Conservation (phyloP, 345 rosid species). For the Eucalyptus marginata region DNA sequence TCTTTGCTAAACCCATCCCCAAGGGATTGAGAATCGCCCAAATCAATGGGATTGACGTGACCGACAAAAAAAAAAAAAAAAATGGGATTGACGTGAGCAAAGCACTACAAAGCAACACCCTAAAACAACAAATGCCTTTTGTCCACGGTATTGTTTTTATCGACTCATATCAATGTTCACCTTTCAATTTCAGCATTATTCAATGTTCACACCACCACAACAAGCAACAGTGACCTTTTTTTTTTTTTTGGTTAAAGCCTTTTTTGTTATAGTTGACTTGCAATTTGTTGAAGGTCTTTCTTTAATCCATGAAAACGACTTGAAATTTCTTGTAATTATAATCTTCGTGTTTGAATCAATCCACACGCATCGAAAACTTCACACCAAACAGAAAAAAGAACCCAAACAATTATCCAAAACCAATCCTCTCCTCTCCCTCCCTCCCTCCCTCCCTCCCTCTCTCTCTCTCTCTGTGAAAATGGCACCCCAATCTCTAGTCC, state of each 20-base stretch:
- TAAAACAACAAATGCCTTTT: not conserved
- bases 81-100: not conserved
- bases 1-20: not conserved
- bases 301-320: not conserved
- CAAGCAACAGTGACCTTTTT: not conserved
- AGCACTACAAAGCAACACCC: not conserved
- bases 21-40: not conserved
- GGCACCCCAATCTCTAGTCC: slow-evolving; percentile 25
- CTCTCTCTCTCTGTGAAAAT: not conserved
- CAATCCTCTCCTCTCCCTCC: not conserved
- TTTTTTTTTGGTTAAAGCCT: not conserved
- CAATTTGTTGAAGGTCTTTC: not conserved
- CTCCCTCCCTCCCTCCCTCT: not conserved
- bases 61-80: no score
- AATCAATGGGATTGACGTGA: not conserved
- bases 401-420: not conserved
- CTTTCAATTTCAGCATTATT: not conserved
- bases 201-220: not conserved
- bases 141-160: not conserved
- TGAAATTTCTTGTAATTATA: not conserved
- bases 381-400: not conserved
- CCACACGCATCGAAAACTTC: not conserved
- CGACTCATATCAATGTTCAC: not conserved
- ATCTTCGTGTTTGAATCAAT: not conserved
- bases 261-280: not conserved